phyloP scores from a whole-genome alignment of 164 flowering plant species.

The Houttuynia cordata region DNA sequence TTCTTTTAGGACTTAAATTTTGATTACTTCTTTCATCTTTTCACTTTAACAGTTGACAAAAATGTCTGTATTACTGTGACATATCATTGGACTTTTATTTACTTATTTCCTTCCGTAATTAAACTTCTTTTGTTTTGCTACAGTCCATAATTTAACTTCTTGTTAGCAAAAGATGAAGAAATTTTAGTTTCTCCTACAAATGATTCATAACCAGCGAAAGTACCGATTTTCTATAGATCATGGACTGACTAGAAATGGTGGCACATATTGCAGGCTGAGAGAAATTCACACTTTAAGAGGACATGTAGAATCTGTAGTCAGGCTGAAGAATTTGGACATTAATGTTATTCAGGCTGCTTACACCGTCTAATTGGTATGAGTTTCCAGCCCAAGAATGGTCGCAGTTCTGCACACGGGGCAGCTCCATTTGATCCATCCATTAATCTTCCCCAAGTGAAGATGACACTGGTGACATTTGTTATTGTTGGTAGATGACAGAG shows the following conservation, averaged over 20 bases:
- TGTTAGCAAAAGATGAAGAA: too few species aligned
- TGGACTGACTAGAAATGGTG: background rate
- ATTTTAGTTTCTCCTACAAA: too few species aligned
- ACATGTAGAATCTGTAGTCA: conserved; percentile 64
- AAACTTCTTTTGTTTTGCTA: too few species aligned
- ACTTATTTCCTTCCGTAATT: too few species aligned
- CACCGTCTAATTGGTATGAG: conserved; percentile 31
- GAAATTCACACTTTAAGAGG: conserved; percentile 62
- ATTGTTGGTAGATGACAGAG: background rate
- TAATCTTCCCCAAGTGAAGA: background rate
- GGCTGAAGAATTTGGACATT: conserved; percentile 58
- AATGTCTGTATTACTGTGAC: too few species aligned
- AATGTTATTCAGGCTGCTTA: conserved; percentile 44
- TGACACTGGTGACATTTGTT: background rate
- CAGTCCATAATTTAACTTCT: too few species aligned
- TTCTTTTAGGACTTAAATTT: too few species aligned
- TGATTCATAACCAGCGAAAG: too few species aligned
- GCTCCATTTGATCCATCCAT: background rate
- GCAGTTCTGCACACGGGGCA: background rate
- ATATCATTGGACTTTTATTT: too few species aligned
- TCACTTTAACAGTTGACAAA: too few species aligned
- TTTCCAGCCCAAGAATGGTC: background rate
- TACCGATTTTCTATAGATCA: too few species aligned
- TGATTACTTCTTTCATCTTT: too few species aligned
- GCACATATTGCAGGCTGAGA: conserved; percentile 45